phyloP scores from a whole-genome alignment of 352 stramenopile genomes.

The Phytophthora sp. region DNA sequence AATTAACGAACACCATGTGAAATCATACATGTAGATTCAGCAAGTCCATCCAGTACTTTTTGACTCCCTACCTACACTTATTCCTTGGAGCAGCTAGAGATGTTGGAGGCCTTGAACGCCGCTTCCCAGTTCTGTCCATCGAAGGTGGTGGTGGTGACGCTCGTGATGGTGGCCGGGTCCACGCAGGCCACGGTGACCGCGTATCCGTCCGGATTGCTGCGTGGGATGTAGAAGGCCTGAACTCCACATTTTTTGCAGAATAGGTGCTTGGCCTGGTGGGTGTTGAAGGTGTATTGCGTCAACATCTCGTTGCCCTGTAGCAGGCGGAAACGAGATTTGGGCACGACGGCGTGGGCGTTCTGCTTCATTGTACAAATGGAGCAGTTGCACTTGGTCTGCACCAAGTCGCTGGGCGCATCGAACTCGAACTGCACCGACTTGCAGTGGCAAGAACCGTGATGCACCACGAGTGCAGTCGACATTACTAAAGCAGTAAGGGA shows the following conservation, averaged over 20 bases:
- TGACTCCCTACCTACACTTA: no score
- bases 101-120: conserved; percentile 17
- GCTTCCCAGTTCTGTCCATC: conserved; percentile 81
- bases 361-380: conserved; percentile 85
- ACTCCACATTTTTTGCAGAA: conserved; percentile 86
- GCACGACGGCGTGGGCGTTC: conserved; percentile 78
- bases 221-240: conserved; percentile 81
- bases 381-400: conserved; percentile 84
- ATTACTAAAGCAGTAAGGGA: no score
- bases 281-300: conserved; percentile 87
- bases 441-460: conserved; percentile 69
- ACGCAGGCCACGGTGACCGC: conserved; percentile 82
- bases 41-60: no score
- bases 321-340: conserved; percentile 59
- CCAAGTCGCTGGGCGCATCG: conserved; percentile 54
- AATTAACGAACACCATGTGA: no score
- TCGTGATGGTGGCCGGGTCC: conserved; percentile 50
- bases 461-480: conserved; percentile 2
- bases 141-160: conserved; percentile 67
- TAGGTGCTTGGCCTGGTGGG: conserved; percentile 72
- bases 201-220: conserved; percentile 81
- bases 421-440: conserved; percentile 73
- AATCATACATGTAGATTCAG: no score
- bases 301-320: conserved; percentile 51
- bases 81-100: conserved; percentile 24